Evolutionary conservation across 148 eudicot genomes (phyloP), one percentile per base, ranked within the genome.

Genomic region (Rhododendron ferrugineum): DNA sequence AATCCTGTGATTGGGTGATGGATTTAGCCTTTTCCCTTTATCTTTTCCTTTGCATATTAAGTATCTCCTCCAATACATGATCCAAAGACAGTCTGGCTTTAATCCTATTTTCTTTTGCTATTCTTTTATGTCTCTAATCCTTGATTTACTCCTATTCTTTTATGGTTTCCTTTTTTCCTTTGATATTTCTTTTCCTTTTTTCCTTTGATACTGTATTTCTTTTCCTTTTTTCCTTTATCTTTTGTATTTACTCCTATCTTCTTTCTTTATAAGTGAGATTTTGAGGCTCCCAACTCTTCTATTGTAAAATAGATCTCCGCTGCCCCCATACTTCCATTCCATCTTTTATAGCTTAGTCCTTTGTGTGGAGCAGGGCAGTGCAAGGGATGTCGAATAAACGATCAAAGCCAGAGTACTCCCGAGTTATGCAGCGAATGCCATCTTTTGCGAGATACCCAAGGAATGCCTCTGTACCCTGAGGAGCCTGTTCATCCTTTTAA

Each of bases 301-400:
- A 30, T 1, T 5, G 5, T 70, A 36, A 34, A 16, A 73, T 83
- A 73, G 32, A 50, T 83, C 54, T 72, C 62, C 79, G 5, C 34
- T 34, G 85, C 0, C 9, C 47, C 11, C 64, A 68, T 83, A 72
- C 75, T 46, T 83, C 36, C 26, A 1, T 83, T 49, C 15, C 1
- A 5, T 13, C 10, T 11, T 30, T 47, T 30, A 30, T 34, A 32
- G 30, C 18, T 50, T 36, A 49, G 49, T 78, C 62, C 16, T 73
- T 16, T n/a, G 11, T 40, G 23, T 77, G 86, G 80, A 47, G 72
- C 93, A 94, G 98, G 89, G 85, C 90, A 37, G 82, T 84, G 85
- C 92, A 93, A 88, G 95, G 90, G 80, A 83, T 86, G 85, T 42
- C 91, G 13, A 88, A 83, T 86, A 96, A 94, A 87, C 92, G 98